Evolutionary conservation across 2,329 filamentous ascomycete species (phyloP), one percentile per base, ranked within the genome.

Genomic region (Trichoderma sp.): DNA sequence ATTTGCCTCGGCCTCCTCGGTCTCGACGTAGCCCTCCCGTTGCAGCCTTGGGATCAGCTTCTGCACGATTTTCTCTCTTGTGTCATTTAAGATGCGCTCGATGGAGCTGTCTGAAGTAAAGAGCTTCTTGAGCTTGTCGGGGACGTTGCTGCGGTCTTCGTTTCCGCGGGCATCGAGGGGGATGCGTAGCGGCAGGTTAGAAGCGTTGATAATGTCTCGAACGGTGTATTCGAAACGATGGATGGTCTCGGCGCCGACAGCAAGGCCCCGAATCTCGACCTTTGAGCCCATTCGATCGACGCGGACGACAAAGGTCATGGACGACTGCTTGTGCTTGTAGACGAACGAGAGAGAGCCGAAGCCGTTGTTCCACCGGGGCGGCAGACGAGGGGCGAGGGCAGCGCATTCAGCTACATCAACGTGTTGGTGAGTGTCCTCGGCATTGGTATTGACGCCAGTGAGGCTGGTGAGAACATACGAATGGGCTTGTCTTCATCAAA

Each of bases 301-400:
- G 77, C 94, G 95, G 73, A 97, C 79, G 32, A 97, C 84, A 76
- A 91, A 97, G 69, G 90, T 87, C 87, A 94, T 92, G 18, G 93
- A 90, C 0, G 93, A 97, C 77, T 97, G 92, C 28, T 87, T 84
- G 79, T 97, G 94, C 4, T 89, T 88, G 81, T 98, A 98, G 71
- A 94, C 88, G 79, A 98, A 97, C 68, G 90, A 88, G 77, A 93
- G 91, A 16, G 89, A 89, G 70, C 87, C 87, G 69, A 86, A 85
- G 24, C 87, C 87, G 14, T 88, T 83, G 79, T 97, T 97, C 96
- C 96, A 98, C 80, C 89, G 86, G 18, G 85, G 69, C 0, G 93
- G 92, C 2, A 98, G 85, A 37, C 89, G 84, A 10, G 87, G 87
- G 11, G 87, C 85, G 56, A 87, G 80, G 58, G 83, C 77, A 67